Base-by-base conservation (phyloP, 148 eudicot genomes). In the Chenopodium formosanum region DNA sequence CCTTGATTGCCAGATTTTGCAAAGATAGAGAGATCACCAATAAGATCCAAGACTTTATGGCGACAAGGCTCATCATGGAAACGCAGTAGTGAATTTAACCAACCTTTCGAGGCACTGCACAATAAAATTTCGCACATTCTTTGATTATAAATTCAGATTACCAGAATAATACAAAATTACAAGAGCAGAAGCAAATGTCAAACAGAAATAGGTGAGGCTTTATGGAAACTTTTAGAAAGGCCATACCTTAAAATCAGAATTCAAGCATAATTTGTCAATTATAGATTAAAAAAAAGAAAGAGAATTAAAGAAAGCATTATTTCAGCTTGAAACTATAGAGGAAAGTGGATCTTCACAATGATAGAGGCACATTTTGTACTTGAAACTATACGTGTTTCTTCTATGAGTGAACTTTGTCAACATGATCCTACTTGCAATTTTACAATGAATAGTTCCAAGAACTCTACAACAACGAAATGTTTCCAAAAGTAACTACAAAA, bases 41-140 rank as follows among this genome's bases (percentile, higher is more conserved):
- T 91, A 83, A 96, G 94, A 89, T 96, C 99, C 81, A 96, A 81
- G 77, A 92, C 91, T 85, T 96, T 96, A 79, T 96, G 99, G 53
- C 99, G 91, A 81, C 99, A 96, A 29, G 99, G 94, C 81, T 96
- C 99, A 66, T 96, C 86, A 32, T 71, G 73, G 74, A 88, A 94
- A 73, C 84, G 93, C 78, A 94, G 71, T 1, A 93, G 90, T 73
- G 97, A 88, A 85, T 96, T 96, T 84, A 96, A 79, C 99, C 97
- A 96, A 44, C 99, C 99, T 87, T 82, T 80, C 67, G 81, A 87
- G 74, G 86, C 82, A 84, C 99, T 96, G 90, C 82, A 80, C 58
- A 68, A 52, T 73, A 14, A 76, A 25, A 77, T 44, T 29, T 23
- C 19, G 34, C 65, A 19, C 0, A 4, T 73, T 48, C 11, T 77